phyloP scores from a whole-genome alignment of 73 alveolate genomes.

The Symbiodinium pilosum region DNA sequence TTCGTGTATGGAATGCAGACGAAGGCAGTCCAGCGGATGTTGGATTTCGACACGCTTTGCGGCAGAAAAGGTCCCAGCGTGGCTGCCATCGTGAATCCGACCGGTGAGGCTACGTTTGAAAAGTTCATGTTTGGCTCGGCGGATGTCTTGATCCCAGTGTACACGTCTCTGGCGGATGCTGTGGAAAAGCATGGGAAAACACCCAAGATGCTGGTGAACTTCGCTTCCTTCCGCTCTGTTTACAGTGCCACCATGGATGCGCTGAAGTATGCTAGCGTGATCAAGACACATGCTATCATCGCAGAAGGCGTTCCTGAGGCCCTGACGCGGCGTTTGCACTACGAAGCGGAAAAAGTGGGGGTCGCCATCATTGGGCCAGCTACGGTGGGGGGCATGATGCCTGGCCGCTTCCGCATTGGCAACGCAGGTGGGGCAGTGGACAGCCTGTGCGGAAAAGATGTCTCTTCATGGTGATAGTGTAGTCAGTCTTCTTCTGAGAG shows the following conservation, averaged over 20 bases:
- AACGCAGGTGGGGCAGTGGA: slow-evolving; percentile 91
- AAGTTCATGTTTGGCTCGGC: slow-evolving; percentile 84
- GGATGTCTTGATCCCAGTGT: slow-evolving; percentile 79
- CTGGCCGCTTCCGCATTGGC: slow-evolving; percentile 94
- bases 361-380: slow-evolving; percentile 93
- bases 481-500: too few species aligned
- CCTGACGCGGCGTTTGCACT: slow-evolving; percentile 54
- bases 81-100: slow-evolving; percentile 48
- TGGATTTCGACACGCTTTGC: slow-evolving; percentile 87
- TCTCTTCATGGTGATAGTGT: too few species aligned
- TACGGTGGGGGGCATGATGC: slow-evolving; percentile 95
- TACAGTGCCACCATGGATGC: slow-evolving; percentile 63
- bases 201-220: slow-evolving; percentile 72
- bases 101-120: slow-evolving; percentile 90
- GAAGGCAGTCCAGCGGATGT: slow-evolving; percentile 86
- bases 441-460: too few species aligned
- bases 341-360: slow-evolving; percentile 33
- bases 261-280: slow-evolving; percentile 30
- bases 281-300: slow-evolving; percentile 82
- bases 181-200: slow-evolving; percentile 63
- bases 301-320: slow-evolving; percentile 95
- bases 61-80: slow-evolving; percentile 58
- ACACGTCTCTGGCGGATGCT: slow-evolving; percentile 49
- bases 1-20: slow-evolving; percentile 80
- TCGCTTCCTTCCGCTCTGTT: slow-evolving; percentile 84